Conservation (phyloP, 2,329 filamentous ascomycete genomes). For the Colletotrichum costaricense region DNA sequence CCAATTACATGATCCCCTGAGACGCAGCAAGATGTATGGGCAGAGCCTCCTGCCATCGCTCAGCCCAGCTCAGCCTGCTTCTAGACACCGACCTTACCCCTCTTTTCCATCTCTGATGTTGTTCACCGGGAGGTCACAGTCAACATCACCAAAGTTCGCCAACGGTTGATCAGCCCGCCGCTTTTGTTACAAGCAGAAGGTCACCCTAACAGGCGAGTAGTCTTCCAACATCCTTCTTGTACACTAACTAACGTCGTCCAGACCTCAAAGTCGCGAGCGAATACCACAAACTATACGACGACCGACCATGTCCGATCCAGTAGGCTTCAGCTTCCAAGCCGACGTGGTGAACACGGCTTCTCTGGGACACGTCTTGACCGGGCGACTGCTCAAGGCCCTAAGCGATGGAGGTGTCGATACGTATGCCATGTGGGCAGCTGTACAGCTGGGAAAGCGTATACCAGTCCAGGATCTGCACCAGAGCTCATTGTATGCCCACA, state of each 20-base stretch:
- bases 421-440: not conserved
- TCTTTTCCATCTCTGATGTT: not conserved
- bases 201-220: no score
- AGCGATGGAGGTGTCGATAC: constrained; percentile 13
- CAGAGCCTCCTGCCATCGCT: not conserved
- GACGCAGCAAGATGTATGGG: not conserved
- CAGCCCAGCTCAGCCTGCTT: not conserved
- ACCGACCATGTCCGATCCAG: not conserved
- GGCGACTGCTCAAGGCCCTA: not conserved
- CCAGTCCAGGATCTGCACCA: not conserved
- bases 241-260: no score
- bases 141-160: not conserved
- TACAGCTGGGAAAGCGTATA: not conserved
- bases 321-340: constrained; percentile 9
- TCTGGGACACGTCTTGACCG: not conserved
- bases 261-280: accelerated
- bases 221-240: no score
- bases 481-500: not conserved
- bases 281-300: not conserved
- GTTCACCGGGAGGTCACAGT: not conserved
- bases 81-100: not conserved
- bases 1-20: not conserved
- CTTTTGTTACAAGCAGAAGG: no score
- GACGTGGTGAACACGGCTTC: constrained; percentile 9
- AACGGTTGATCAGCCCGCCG: not conserved